Base-by-base conservation (phyloP, 2,329 filamentous ascomycete genomes). In the Corynespora cassiicola region DNA sequence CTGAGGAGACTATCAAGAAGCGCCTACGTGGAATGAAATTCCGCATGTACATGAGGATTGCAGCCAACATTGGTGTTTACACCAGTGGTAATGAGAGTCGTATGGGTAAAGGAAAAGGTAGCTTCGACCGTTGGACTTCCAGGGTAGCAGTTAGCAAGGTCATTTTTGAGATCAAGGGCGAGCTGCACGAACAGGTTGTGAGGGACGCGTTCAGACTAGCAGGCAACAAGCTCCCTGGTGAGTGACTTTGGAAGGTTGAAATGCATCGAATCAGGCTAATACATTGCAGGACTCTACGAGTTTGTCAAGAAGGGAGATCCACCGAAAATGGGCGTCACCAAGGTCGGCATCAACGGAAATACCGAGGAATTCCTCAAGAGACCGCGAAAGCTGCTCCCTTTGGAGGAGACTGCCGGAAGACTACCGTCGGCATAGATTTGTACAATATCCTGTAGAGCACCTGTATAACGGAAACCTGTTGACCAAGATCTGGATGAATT, bases 101-200 rank as follows among this genome's bases (percentile, higher is more conserved):
- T 81, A 99, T 99, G 95, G 94, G 94, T 69, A 99, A 97, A 74
- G 94, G 94, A 73, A 99, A 99, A 70, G 94, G 94, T 56, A 88
- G 86, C 47, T 97, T 99, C 65, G 94, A 99, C 68, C 89, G 95
- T 65, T 99, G 94, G 94, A 90, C 92, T 4, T 83, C 87, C 15
- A 84, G 92, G 70, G 85, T 97, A 54, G 84, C 90, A 7, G 89
- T 97, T 34, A 96, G 88, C 72, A 88, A 94, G 68, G 83, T 99
- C 31, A 76, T 96, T 14, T 95, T 99, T 55, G 94, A 99, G 72
- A 74, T 99, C 54, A 90, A 90, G 70, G 94, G 94, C 29, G 82
- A 90, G 56, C 65, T 97, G 50, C 94, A 99, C 80, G 94, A 99
- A 76, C 88, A 96, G 74, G 84, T 99, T 51, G 91, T 88, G 15